Evolutionary conservation across 257 asterid species (phyloP), one percentile per base, ranked within the genome.

Genomic region (Petunia axillaris): DNA sequence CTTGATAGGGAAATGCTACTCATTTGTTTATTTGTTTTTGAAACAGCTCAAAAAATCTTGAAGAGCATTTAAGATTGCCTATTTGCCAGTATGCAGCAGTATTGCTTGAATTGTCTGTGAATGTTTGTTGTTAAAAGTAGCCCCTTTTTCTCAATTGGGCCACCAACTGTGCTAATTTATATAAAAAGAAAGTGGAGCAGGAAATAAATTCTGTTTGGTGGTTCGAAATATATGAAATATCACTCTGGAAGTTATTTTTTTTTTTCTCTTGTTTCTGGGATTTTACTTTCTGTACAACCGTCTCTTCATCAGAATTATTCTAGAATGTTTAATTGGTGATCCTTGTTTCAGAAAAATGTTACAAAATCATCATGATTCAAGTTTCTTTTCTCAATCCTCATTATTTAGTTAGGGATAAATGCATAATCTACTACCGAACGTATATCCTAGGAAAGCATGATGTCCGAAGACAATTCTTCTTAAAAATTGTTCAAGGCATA

Each of bases 211-310:
- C 62, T 48, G 48, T 48, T 71, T 71, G 50, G 44, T 71, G 77
- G 77, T 71, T 71, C 60, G 76, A 10, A 8, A 71, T 71, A 35
- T 71, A 48, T 71, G 77, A 35, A 48, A 35, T 35, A 71, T 71
- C 77, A 10, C 2, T 71, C 50, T 71, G 60, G 35, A 71, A 25
- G 25, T 11, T 25, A 2, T 2, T 65, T 65, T 50, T 10, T 65
- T 64, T 65, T 71, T 6, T 25, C 60, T 71, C 11, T 46, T 46
- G 43, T 71, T 65, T 71, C 16, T 71, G 60, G 25, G 3, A 71
- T 71, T 71, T 71, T 71, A 48, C 35, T 48, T 53, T 71, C 35
- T 35, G 48, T 50, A 35, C 58, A 15, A 71, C n/a, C 43, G 40
- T 71, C 60, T 48, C 44, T 48, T 25, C 25, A 35, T 71, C 44